Evolutionary conservation across 352 stramenopile species (phyloP), one percentile per base, ranked within the genome.

Genomic region (Saprolegnia parasitica): DNA sequence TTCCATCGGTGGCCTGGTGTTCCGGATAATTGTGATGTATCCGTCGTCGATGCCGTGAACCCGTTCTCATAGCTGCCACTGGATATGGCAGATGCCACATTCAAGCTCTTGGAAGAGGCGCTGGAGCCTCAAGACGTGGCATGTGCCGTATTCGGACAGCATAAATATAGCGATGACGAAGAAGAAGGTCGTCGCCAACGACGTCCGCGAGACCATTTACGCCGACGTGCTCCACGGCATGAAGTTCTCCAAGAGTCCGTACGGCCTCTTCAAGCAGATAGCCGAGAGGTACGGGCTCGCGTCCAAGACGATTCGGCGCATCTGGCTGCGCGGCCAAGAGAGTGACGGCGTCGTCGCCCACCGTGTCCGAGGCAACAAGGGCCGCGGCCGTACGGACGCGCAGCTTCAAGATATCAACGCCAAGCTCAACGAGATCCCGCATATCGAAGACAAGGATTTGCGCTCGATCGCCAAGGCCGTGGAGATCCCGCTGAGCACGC

Each of bases 241-340:
- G 52, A 60, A 60, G 35, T 60, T 60, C 52, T 60, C 52, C 13
- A 60, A 60, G 52, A 60, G 52, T 9, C 52, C 52, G 13, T 60
- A 60, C 10, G 52, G 52, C 20, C 52, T 60, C 52, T 60, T 60
- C 35, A 60, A 60, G 52, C 52, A 60, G 20, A n/a, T 60, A 26
- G 52, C 52, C 8, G 52, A 60, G 24, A 60, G 11, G 35, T 60
- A 60, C 20, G 52, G 52, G 11, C 52, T 60, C 35, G 52, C 52
- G 11, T 60, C 52, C 52, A 60, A 60, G 35, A 60, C 52, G 9
- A 60, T 60, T 42, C 52, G 52, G 35, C 52, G 52, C 24, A 60
- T 60, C 16, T 60, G 52, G 52, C 52, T 26, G 35, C 52, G 52
- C 24, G 52, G 52, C 13, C 52, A 60, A 11, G 52, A 60, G 35